A percentile compares a stretch with the other conserved stretches of the same genome.
Conservation (phyloP, 2,329 filamentous ascomycete genomes). For the Drechslera avenae region DNA sequence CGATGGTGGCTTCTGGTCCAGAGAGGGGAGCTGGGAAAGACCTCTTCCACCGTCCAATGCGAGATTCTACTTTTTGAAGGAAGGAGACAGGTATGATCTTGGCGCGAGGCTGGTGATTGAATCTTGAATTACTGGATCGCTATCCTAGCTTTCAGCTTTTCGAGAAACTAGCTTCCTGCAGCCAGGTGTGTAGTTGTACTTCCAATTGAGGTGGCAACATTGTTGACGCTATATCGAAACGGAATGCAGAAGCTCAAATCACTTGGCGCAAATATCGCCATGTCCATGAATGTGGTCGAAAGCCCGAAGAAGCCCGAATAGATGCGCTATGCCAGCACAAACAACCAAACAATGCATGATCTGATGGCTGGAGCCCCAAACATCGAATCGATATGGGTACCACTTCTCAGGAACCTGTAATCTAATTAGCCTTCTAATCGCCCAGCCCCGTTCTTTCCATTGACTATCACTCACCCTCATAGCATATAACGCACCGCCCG, state of each 20-base stretch:
- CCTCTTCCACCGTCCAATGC: conserved; percentile 17
- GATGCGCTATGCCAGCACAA: conserved; percentile 45
- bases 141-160: too few species aligned
- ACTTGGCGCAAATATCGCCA: background rate
- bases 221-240: too few species aligned
- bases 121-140: background rate
- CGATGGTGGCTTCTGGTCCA: conserved; percentile 34
- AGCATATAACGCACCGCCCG: background rate
- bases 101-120: conserved; percentile 21
- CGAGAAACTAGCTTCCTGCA: too few species aligned
- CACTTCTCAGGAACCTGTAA: conserved; percentile 52
- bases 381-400: conserved; percentile 53
- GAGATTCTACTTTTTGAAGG: conserved; percentile 31
- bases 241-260: background rate
- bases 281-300: conserved; percentile 42
- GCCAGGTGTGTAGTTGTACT: too few species aligned
- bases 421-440: conserved; percentile 6
- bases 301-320: conserved; percentile 45
- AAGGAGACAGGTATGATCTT: conserved; percentile 29
- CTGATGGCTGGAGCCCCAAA: conserved; percentile 57
- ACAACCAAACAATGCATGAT: conserved; percentile 57
- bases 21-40: conserved; percentile 28
- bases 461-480: background rate
- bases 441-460: background rate
- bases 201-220: too few species aligned